Evolutionary conservation across 2,329 filamentous ascomycete genomes (phyloP), one percentile per base, ranked within the genome.

Genomic region (Talaromyces pinophilus): DNA sequence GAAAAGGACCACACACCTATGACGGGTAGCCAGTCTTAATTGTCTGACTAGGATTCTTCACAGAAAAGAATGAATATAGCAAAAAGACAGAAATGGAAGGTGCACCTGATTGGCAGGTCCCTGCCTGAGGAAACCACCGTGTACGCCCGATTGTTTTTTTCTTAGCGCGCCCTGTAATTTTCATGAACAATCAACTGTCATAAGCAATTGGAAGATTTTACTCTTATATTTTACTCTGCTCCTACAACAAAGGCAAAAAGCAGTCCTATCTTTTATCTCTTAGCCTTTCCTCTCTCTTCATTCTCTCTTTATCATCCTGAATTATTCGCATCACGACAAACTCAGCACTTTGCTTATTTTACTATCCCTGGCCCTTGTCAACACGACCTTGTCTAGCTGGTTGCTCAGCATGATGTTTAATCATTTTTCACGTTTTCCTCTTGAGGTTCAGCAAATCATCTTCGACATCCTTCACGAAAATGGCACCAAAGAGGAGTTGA

Each of bases 401-500:
- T 22, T 1, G 22, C 1, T 57, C 11, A 22, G n/a, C 57, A 57
- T 25, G 2, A 65, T 62, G 57, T 28, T 25, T 30, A 48, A 48
- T 35, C 35, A 3, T 0, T 62, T 61, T 52, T 13, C 22, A 38
- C n/a, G 35, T 4, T 46, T 65, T 8, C 63, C 63, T 25, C 19
- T 40, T 17, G 63, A 65, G 13, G n/a, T 62, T 5, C 40, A 33
- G 25, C 46, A 55, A 10, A 46, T n/a, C 1, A 52, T 65, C 22
- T 46, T 65, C 30, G 38, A n/a, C n/a, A 13, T 38, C 1, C 46
- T 65, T 35, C 4, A 42, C n/a, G 33, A 55, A 8, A 38, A 40
- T 22, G n/a, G 54, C n/a, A 15, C n/a, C 2, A 57, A 22, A 19
- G 11, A 35, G 30, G 17, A 22, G 10, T 57, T 57, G 19, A 8